These are phyloP conservation scores for Truncatella angustata DNA, from an alignment of 2,329 filamentous ascomycete species.

Conservation along the genomic window DNA sequence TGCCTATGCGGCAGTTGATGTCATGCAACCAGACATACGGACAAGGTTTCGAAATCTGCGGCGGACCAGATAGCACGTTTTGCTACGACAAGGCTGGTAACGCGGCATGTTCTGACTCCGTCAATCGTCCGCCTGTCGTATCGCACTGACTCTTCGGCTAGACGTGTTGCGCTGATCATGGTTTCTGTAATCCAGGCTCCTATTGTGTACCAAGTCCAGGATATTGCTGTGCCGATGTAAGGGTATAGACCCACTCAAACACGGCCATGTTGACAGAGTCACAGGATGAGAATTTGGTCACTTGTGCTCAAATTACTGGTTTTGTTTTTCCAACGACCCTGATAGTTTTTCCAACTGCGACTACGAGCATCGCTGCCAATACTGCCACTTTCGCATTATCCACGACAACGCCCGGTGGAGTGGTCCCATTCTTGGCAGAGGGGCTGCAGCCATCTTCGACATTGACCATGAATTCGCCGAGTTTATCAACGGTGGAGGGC, in stretches of 20 bases:
- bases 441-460: not conserved
- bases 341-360: slow-evolving; percentile 1
- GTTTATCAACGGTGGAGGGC: not conserved
- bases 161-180: slow-evolving; percentile 35
- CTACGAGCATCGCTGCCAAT: slow-evolving; percentile 12
- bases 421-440: not conserved
- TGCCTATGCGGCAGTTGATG: slow-evolving; percentile 21
- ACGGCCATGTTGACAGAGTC: not conserved
- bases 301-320: slow-evolving; percentile 32
- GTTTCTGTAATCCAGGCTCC: slow-evolving; percentile 32
- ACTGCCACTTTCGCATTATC: slow-evolving; percentile 7
- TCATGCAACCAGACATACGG: slow-evolving; percentile 35
- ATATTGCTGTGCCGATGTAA: slow-evolving; percentile 36
- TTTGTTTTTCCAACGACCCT: slow-evolving; percentile 26
- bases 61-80: slow-evolving; percentile 25
- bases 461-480: not conserved
- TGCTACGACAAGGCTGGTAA: slow-evolving; percentile 33
- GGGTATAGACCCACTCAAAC: slow-evolving; percentile 6
- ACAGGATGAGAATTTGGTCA: slow-evolving; percentile 32
- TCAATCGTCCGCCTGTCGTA: no score
- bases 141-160: slow-evolving; percentile 13
- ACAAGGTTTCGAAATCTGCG: slow-evolving; percentile 28
- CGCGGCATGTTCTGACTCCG: slow-evolving; percentile 26
- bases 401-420: not conserved
- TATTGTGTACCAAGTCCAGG: slow-evolving; percentile 37